Evolutionary conservation across 192 early-diverging fungal species (phyloP).

Genomic region (Coemansia sp.): DNA sequence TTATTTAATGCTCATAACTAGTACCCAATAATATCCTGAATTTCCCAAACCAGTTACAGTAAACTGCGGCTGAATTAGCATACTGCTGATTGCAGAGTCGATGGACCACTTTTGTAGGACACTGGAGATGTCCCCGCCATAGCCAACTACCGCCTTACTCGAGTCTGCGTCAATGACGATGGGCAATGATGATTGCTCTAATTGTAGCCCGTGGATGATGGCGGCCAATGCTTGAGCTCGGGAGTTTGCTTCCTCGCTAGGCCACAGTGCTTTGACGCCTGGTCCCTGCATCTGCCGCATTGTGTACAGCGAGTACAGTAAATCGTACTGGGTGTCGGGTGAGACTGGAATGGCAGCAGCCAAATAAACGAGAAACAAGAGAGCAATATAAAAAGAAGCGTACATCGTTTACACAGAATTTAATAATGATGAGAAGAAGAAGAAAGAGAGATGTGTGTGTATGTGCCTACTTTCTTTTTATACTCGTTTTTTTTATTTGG

Average conservation of each 20-base stretch:
- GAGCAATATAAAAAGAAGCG: too few relatives aligned
- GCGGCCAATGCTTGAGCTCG: constrained; percentile 3
- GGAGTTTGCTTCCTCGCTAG: not conserved
- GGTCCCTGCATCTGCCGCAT: constrained; percentile 2
- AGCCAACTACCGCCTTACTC: not conserved
- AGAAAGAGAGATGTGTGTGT: too few relatives aligned
- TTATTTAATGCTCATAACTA: not conserved
- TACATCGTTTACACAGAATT: too few relatives aligned
- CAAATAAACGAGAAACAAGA: not conserved
- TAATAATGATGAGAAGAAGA: too few relatives aligned
- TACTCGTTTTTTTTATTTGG: too few relatives aligned
- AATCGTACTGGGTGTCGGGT: constrained; percentile 13
- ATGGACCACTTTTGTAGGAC: not conserved
- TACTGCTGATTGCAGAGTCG: not conserved
- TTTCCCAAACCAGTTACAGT: not conserved
- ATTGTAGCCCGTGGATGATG: not conserved
- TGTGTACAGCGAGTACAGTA: not conserved
- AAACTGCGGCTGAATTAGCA: not conserved
- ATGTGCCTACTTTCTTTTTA: too few relatives aligned
- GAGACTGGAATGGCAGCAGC: not conserved
- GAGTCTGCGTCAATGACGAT: not conserved
- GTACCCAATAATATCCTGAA: constrained; percentile 12
- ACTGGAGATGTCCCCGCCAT: constrained; percentile 2
- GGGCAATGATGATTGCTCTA: not conserved
- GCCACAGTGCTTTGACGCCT: not conserved